A percentile compares a stretch with the other conserved stretches of the same genome.
These are phyloP conservation scores for Scheffersomyces segobiensis DNA, from an alignment of 1,139 yeast genomes.

Conservation along the genomic window DNA sequence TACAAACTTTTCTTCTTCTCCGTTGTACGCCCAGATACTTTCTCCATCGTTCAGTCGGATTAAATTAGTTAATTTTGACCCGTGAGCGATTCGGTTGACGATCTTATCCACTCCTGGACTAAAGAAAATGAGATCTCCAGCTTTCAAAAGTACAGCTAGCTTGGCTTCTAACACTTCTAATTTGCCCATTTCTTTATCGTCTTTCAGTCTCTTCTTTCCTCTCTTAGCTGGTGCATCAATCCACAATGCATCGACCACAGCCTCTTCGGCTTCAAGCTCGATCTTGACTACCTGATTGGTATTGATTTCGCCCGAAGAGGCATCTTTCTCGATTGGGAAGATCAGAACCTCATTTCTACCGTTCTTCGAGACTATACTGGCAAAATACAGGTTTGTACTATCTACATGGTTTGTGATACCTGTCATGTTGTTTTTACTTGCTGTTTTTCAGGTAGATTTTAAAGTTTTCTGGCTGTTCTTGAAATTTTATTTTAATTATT, in stretches of 20 bases:
- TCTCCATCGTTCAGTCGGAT: constrained; percentile 6
- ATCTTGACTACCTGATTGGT: constrained; percentile 6
- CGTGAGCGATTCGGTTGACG: constrained; percentile 29
- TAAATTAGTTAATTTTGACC: constrained; percentile 19
- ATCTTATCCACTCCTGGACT: constrained; percentile 41
- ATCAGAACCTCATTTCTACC: constrained; percentile 40
- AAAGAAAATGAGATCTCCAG: constrained; percentile 40
- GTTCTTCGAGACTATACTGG: constrained; percentile 31
- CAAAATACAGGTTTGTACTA: constrained; percentile 22
- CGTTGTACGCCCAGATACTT: constrained; percentile 21
- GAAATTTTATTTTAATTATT: no score
- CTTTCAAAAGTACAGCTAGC: constrained; percentile 36
- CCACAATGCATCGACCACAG: constrained; percentile 28
- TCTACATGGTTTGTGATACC: constrained; percentile 16
- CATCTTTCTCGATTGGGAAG: constrained; percentile 16
- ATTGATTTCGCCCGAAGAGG: background rate
- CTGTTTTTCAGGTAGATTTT: background rate
- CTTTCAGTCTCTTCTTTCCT: constrained; percentile 16
- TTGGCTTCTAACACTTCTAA: constrained; percentile 7
- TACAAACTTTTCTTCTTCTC: constrained; percentile 10
- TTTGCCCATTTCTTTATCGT: constrained; percentile 5
- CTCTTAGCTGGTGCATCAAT: constrained; percentile 8
- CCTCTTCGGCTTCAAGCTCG: constrained; percentile 24
- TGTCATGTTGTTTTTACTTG: background rate
- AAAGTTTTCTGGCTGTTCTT: background rate